Evolutionary conservation across 2,329 filamentous ascomycete species (phyloP).

Genomic region (Aaosphaeria arxii): DNA sequence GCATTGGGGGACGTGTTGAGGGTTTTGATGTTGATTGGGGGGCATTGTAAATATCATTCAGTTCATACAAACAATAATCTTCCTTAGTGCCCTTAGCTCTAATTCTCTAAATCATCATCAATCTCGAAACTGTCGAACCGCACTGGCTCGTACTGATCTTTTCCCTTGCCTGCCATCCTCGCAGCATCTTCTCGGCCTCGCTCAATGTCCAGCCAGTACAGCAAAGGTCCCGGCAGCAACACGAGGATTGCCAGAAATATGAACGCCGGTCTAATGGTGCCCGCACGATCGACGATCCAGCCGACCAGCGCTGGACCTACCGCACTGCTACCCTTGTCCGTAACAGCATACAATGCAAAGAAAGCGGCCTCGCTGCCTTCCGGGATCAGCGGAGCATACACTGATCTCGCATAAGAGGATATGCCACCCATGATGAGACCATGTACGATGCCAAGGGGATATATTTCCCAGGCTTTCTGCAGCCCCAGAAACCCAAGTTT

Average conservation of each 20-base stretch:
- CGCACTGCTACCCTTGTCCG: conserved; percentile 88
- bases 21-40: no score
- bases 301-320: conserved; percentile 91
- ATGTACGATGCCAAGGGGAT: conserved; percentile 79
- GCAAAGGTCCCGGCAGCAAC: conserved; percentile 71
- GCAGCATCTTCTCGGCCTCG: conserved; percentile 37
- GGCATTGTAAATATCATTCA: no score
- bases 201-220: conserved; percentile 78
- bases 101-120: neutral
- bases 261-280: conserved; percentile 60
- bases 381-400: conserved; percentile 87
- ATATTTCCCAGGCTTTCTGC: conserved; percentile 90
- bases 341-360: conserved; percentile 91
- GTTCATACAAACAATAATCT: no score
- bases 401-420: conserved; percentile 81
- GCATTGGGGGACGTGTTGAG: no score
- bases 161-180: conserved; percentile 13
- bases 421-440: conserved; percentile 86
- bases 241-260: conserved; percentile 80
- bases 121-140: neutral
- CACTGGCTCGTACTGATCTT: neutral
- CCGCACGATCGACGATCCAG: conserved; percentile 69
- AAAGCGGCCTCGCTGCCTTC: conserved; percentile 90
- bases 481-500: conserved; percentile 72
- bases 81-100: no score